Percentiles rank a stretch among this genome's conserved stretches.
phyloP scores from a whole-genome alignment of 768 basidiomycete species.

The Glaciozyma martinii region DNA sequence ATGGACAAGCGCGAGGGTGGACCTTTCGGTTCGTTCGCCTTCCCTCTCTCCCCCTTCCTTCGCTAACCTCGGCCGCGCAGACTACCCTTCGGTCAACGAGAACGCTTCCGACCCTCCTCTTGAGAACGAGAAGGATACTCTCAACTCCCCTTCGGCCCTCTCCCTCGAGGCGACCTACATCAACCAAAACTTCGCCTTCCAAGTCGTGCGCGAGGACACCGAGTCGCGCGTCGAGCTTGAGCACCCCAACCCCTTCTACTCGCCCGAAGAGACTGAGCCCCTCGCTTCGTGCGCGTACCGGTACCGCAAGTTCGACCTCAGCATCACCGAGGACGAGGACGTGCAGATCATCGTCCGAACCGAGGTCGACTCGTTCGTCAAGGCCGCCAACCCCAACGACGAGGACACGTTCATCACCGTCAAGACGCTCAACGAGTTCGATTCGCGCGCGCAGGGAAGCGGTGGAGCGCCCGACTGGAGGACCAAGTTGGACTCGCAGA shows the following conservation, averaged over 20 bases:
- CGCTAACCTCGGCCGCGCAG: constrained; percentile 29
- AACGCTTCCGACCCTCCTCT: constrained; percentile 91
- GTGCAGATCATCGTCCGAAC: constrained; percentile 85
- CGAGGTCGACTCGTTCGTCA: constrained; percentile 85
- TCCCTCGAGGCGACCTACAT: constrained; percentile 97
- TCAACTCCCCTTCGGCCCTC: constrained; percentile 86
- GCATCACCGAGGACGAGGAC: constrained; percentile 68
- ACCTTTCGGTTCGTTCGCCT: constrained; percentile 55
- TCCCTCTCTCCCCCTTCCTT: background rate
- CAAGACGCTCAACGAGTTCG: constrained; percentile 94
- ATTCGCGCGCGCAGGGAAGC: constrained; percentile 75
- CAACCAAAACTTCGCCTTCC: constrained; percentile 97
- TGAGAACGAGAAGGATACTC: constrained; percentile 59
- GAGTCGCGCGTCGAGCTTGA: constrained; percentile 62
- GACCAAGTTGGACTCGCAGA: constrained; percentile 87
- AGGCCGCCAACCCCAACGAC: constrained; percentile 42
- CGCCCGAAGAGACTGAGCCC: constrained; percentile 85
- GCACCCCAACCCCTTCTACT: constrained; percentile 91
- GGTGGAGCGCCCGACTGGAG: constrained; percentile 99
- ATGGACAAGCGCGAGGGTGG: constrained; percentile 92
- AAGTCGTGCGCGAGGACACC: constrained; percentile 68
- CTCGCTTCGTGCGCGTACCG: constrained; percentile 93
- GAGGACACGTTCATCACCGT: constrained; percentile 70
- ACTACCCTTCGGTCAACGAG: constrained; percentile 96
- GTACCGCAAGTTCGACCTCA: constrained; percentile 89